Evolutionary conservation across 202 grass and related monocot genomes (phyloP).

Genomic region (Cymbopogon flexuosus): DNA sequence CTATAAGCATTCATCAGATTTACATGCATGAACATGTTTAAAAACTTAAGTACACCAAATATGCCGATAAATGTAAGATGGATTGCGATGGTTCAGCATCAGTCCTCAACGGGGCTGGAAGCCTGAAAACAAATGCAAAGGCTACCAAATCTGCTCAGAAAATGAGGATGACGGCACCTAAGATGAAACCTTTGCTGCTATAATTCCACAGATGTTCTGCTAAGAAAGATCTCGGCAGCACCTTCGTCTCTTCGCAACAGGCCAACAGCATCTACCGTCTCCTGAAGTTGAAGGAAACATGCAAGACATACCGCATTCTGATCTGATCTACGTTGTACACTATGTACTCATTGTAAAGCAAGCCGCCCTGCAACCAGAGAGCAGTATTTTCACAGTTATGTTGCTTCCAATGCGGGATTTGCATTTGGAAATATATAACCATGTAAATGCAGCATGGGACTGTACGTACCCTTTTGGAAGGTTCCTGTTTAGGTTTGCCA

Average conservation of each 20-base stretch:
- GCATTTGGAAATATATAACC: neutral
- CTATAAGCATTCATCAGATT: neutral
- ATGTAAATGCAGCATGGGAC: neutral
- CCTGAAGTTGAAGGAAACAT: constrained; percentile 78
- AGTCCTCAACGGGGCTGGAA: neutral
- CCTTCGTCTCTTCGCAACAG: neutral
- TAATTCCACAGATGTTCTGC: neutral
- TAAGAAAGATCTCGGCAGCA: neutral
- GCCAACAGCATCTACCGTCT: constrained; percentile 13
- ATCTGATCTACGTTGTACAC: constrained; percentile 92
- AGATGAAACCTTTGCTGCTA: neutral
- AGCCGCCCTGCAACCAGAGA: constrained; percentile 61
- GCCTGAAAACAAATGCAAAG: neutral
- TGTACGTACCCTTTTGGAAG: constrained; percentile 40
- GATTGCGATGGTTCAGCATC: neutral
- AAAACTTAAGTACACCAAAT: neutral
- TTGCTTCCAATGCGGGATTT: neutral
- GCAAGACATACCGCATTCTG: constrained; percentile 76
- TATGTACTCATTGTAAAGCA: constrained; percentile 92
- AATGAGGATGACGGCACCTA: neutral
- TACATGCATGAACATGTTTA: neutral
- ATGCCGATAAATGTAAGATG: neutral
- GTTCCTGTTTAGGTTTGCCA: constrained; percentile 64
- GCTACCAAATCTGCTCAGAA: constrained; percentile 5
- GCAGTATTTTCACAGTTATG: neutral